A percentile compares a stretch with the other conserved stretches of the same genome.
Evolutionary conservation across 208 protist genomes (phyloP).

Genomic region (Trypanosoma melophagium): DNA sequence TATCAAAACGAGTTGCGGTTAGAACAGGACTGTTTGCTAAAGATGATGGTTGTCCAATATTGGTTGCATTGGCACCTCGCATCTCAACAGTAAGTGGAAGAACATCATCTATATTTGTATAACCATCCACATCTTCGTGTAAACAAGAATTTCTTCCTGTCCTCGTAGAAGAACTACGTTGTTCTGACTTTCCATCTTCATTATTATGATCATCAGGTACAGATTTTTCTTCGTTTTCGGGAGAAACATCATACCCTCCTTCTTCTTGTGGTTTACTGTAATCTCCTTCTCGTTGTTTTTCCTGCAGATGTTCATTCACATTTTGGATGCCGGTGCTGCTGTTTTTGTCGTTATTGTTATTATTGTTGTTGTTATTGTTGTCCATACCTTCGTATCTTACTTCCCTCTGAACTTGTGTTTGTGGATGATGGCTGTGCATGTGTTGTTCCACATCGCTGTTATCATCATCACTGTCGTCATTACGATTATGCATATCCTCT

Average conservation of each 20-base stretch:
- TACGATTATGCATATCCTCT: conserved; percentile 1
- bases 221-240: neutral
- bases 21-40: conserved; percentile 77
- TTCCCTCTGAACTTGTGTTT: neutral
- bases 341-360: too few relatives aligned
- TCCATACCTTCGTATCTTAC: neutral
- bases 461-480: conserved; percentile 14
- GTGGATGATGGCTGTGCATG: too few relatives aligned
- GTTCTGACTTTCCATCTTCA: neutral
- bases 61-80: conserved; percentile 23
- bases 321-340: too few relatives aligned
- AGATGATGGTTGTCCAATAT: conserved; percentile 32
- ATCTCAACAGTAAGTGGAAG: conserved; percentile 28
- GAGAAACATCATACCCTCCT: too few relatives aligned
- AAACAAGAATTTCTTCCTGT: neutral
- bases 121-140: conserved; percentile 36
- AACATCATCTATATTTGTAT: conserved; percentile 31
- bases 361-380: too few relatives aligned
- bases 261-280: neutral
- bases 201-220: neutral
- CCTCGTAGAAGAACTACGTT: conserved; percentile 14
- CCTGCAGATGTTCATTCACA: neutral
- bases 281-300: conserved; percentile 12
- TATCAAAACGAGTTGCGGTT: conserved; percentile 59
- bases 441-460: neutral